Base-by-base conservation (phyloP, 108 stramenopile species). In the Seminavis robusta region DNA sequence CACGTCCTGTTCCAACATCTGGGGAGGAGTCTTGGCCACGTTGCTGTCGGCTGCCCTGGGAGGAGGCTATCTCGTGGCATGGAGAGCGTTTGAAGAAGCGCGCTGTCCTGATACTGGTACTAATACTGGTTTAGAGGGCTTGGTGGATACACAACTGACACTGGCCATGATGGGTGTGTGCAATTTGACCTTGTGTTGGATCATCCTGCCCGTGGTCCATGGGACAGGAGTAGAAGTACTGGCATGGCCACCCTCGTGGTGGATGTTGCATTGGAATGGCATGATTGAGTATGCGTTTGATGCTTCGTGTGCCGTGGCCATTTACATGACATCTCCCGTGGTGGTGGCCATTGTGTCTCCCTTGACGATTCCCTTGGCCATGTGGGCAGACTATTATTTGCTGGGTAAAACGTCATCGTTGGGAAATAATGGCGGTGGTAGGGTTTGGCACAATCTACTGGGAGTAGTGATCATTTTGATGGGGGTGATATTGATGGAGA, bases 201-300 rank as follows among this genome's bases (percentile, higher is more conserved):
- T 59, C 16, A 10, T 43, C 3, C 3, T 68, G 38, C 3, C 52
- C 13, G n/a, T 52, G 15, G 26, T 42, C 4, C 67, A 68, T 49
- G 10, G n/a, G 15, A 34, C 44, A 34, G 67, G 51, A 27, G 15
- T 51, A 7, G 67, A 68, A 59, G 3, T 32, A 11, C 42, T 47
- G 4, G 16, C 15, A 2, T 33, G 44, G 39, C 10, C n/a, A 9
- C 46, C 10, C 10, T 33, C 7, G 40, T 4, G 8, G 2, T 54
- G 31, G 41, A 19, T 65, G 26, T 9, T 53, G 9, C 6, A 2
- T 3, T n/a, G n/a, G n/a, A 68, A 68, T 52, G 67, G 58, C 3
- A n/a, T 68, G 19, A 50, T 68, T 34, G 67, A 68, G 31, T 68
- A 68, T 48, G 11, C 48, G 25, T 68, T 68, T 43, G 67, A 68